Evolutionary conservation across 2,329 filamentous ascomycete genomes (phyloP).

Genomic region (Apiospora saccharicola): DNA sequence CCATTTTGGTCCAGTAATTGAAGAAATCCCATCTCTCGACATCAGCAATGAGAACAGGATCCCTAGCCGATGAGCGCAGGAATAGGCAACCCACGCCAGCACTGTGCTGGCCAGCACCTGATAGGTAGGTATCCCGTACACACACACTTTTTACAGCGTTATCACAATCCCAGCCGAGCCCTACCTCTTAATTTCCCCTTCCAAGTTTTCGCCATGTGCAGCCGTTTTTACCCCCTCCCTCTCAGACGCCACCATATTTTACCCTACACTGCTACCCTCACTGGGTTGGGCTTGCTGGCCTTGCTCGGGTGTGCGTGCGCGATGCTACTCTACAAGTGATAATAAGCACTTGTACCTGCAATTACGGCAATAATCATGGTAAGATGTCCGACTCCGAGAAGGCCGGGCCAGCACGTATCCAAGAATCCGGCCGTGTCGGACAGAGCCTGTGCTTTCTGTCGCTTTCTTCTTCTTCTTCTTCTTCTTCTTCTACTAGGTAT

Average conservation of each 20-base stretch:
- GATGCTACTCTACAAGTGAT: constrained; percentile 16
- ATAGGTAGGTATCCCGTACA: constrained; percentile 4
- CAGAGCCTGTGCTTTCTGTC: neutral
- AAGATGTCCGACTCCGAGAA: constrained; percentile 5
- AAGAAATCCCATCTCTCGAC: constrained; percentile 3
- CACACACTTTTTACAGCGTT: neutral
- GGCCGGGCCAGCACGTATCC: neutral
- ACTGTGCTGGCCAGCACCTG: neutral
- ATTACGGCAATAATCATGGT: neutral
- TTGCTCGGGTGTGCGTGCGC: constrained; percentile 7
- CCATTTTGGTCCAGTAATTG: neutral
- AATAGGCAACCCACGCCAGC: neutral
- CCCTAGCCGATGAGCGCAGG: neutral
- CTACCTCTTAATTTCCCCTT: constrained; percentile 19
- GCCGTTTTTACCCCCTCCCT: constrained; percentile 8
- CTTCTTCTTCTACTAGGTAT: neutral
- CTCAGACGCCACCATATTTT: constrained; percentile 13
- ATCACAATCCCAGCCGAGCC: constrained; percentile 8
- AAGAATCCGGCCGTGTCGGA: neutral
- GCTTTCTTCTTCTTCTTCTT: neutral
- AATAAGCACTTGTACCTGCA: constrained; percentile 13
- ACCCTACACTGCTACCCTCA: constrained; percentile 13
- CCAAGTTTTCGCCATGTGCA: constrained; percentile 13
- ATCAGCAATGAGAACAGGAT: constrained; percentile 11
- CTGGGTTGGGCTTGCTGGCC: constrained; percentile 4